phyloP scores from a whole-genome alignment of 2,329 filamentous ascomycete genomes.

The Ophiostoma populinum region DNA sequence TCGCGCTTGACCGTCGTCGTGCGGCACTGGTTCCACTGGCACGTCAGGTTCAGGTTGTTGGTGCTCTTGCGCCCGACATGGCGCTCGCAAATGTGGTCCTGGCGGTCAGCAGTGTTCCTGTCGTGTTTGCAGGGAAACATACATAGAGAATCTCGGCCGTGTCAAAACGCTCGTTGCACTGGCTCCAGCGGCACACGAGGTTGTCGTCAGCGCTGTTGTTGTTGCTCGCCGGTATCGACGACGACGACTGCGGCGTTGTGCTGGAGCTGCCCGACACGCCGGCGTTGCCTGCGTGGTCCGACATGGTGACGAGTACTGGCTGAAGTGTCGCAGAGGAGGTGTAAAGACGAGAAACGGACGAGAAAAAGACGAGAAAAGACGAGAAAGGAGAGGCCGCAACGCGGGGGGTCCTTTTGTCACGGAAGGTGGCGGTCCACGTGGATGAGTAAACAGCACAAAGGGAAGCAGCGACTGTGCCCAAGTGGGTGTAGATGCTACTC shows the following conservation, averaged over 20 bases:
- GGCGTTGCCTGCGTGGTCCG: constrained; percentile 25
- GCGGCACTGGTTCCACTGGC: constrained; percentile 90
- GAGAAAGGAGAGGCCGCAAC: no score
- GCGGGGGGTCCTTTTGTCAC: no score
- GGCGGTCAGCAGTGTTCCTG: no score
- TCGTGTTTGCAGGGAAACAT: constrained; percentile 11
- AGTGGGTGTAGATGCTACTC: no score
- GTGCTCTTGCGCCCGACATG: constrained; percentile 98
- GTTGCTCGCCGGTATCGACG: constrained; percentile 3
- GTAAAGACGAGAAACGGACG: no score
- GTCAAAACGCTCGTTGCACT: constrained; percentile 40
- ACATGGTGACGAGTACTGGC: constrained; percentile 8
- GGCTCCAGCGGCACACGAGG: constrained; percentile 42
- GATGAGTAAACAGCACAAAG: no score
- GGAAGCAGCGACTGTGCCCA: no score
- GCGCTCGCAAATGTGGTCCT: constrained; percentile 97
- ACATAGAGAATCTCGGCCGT: constrained; percentile 43
- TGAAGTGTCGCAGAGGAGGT: no score
- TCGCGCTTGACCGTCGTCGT: constrained; percentile 97
- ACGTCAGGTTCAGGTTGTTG: constrained; percentile 94
- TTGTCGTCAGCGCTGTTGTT: constrained; percentile 26
- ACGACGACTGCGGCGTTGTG: constrained; percentile 17
- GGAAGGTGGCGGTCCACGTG: no score
- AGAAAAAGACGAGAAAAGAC: no score
- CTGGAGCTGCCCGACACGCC: constrained; percentile 30